Base-by-base conservation (phyloP, 768 basidiomycete genomes). In the Russula griseocarnosa region DNA sequence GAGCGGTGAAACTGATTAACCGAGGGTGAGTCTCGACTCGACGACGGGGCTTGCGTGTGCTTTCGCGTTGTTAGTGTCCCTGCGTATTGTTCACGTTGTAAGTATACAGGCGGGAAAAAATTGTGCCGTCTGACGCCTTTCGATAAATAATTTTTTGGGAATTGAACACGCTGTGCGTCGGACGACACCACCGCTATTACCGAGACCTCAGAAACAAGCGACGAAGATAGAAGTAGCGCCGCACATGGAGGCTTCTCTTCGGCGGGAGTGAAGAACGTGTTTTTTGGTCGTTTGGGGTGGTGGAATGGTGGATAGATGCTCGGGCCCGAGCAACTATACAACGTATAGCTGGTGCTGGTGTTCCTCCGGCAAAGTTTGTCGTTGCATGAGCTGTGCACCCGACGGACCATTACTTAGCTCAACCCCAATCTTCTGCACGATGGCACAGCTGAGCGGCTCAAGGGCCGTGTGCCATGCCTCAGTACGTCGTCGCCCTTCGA, bases 391-490 rank as follows among this genome's bases (percentile, higher is more conserved):
- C 30, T 51, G 58, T 38, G n/a, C 62, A 20, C 74, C 69, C 5
- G 78, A 73, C 10, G 89, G 88, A 0, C 89, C 89, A 47, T 87
- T 82, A 69, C 87, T 84, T 55, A 92, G 78, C 73, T 92, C 89
- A 46, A 83, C 74, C 7, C 87, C 90, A 36, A 90, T 74, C 69
- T 92, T 92, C 70, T 89, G 86, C 20, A 86, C 85, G 30, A 88
- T 76, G 50, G 79, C 74, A 70, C 81, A 79, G 9, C 90, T 89
- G 0, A 92, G 78, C 28, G 87, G 87, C 69, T 84, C 84, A 22
- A 92, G 73, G 20, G 83, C 83, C 55, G 84, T 80, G 65, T 79
- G 80, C 90, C 90, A 92, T 60, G 82, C 72, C 58, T 75, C 74
- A 56, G 73, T 80, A 65, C 88, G 76, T 53, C 90, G 74, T 38